Evolutionary conservation across 108 stramenopile genomes (phyloP), one percentile per base, ranked within the genome.

Genomic region (Cyclotella distinguenda): DNA sequence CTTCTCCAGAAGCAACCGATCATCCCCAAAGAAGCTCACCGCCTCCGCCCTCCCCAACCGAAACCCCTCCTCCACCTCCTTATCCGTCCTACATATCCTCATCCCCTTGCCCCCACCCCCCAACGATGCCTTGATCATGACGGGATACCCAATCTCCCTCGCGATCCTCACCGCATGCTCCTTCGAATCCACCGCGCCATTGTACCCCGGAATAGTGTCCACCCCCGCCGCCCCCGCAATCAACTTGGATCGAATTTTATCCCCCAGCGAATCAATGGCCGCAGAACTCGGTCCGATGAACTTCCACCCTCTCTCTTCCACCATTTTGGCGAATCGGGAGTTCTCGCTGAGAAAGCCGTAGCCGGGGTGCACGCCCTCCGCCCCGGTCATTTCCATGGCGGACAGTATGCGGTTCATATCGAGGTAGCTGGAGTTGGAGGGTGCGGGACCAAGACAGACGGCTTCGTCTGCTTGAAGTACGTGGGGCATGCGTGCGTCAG

Each of bases 31-130:
- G 67, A 86, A 81, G 12, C 69, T 72, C 22, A 72, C 66, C n/a
- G 97, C 92, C 81, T 99, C 97, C 52, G 93, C 88, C 54, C 83
- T 84, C 30, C 77, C 72, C 23, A 94, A 74, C 36, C 71, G 71
- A 74, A 86, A 99, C 9, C 93, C 84, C 52, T 85, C 88, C 66
- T 77, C 58, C 7, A 86, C 86, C 55, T 94, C 89, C 4, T 71
- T 52, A 60, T 93, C 96, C 57, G 85, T 82, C 68, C 74, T 80
- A 49, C 96, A 96, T 22, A 98, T 85, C 33, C 98, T 83, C 98
- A 99, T 99, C 10, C 98, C 98, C 80, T 99, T 99, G 43, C 98
- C 98, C 6, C 98, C 98, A 0, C 98, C 98, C 18, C 98, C 98
- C 26, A 93, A 84, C 57, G 84, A 82, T 1, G 98, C 98, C 78